Conservation (phyloP, 1,284 basidiomycete species). For the Ganoderma resinaceum region DNA sequence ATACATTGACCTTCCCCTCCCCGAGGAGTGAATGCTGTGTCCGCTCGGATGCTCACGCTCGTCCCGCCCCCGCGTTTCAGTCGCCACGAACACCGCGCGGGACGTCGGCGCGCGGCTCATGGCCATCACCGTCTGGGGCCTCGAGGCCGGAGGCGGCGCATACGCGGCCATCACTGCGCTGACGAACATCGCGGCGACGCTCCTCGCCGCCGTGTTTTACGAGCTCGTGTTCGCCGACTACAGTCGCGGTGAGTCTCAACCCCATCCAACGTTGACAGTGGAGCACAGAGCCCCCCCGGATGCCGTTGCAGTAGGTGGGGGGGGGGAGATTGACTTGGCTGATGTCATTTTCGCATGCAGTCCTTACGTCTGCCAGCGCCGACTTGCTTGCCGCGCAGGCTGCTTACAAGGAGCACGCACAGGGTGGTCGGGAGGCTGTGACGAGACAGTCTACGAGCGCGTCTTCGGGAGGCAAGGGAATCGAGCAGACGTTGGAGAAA, state of each 20-base stretch:
- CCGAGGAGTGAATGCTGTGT: not conserved
- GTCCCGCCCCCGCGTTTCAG: constrained; percentile 37
- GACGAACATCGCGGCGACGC: constrained; percentile 69
- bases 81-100: constrained; percentile 71
- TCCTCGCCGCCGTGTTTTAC: constrained; percentile 59
- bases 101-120: constrained; percentile 68
- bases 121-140: constrained; percentile 65
- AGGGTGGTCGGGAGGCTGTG: not conserved
- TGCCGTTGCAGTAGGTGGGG: not conserved
- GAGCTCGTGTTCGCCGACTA: constrained; percentile 62
- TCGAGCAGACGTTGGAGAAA: constrained; percentile 26
- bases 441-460: not conserved
- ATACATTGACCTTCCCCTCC: not conserved
- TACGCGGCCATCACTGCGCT: constrained; percentile 71
- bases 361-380: constrained; percentile 30
- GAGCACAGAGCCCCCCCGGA: not conserved
- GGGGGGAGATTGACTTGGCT: not conserved
- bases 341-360: constrained; percentile 11
- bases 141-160: constrained; percentile 55
- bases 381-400: constrained; percentile 29
- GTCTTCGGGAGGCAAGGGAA: constrained; percentile 18
- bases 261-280: not conserved
- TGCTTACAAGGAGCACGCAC: constrained; percentile 31
- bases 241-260: constrained; percentile 45
- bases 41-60: not conserved